Percentiles rank a stretch among this genome's conserved stretches.
Conservation (phyloP, 495 filamentous ascomycete species). For the Podospora pseudopauciseta region DNA sequence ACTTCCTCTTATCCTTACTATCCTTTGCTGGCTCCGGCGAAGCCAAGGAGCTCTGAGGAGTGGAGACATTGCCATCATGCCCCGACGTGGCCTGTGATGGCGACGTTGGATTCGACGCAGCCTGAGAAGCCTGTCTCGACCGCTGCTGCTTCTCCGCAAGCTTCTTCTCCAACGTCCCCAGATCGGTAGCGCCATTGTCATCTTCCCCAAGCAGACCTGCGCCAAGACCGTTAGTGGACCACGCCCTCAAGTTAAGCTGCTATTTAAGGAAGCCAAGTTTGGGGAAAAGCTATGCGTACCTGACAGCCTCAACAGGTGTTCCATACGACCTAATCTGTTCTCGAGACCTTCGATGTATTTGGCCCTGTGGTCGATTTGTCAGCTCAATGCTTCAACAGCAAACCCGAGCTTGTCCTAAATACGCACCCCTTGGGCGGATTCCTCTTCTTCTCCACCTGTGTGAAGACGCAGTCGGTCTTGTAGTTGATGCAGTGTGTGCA, state of each 20-base stretch:
- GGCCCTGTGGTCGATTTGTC: constrained; percentile 52
- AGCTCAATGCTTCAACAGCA: constrained; percentile 13
- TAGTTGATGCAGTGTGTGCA: constrained; percentile 98
- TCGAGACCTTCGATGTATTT: constrained; percentile 98
- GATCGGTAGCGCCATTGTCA: constrained; percentile 80
- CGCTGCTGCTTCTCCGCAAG: constrained; percentile 62
- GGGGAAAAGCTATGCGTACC: constrained; percentile 42
- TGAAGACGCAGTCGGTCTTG: constrained; percentile 97
- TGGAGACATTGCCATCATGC: constrained; percentile 50
- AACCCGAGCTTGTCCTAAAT: neutral
- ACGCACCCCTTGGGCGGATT: constrained; percentile 91
- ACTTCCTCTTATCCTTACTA: constrained; percentile 44
- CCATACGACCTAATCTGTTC: constrained; percentile 91
- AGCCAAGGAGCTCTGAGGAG: constrained; percentile 56
- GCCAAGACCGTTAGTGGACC: constrained; percentile 16
- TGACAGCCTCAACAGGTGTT: constrained; percentile 79
- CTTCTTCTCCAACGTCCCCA: constrained; percentile 80
- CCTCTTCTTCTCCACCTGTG: constrained; percentile 97
- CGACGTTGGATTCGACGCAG: constrained; percentile 44
- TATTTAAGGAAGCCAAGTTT: neutral
- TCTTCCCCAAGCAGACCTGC: constrained; percentile 73
- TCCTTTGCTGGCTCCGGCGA: constrained; percentile 57
- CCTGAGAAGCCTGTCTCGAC: constrained; percentile 43
- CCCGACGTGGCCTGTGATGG: constrained; percentile 43
- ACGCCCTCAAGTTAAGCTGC: neutral